Evolutionary conservation across 805 yeast species (phyloP), one percentile per base, ranked within the genome.

Genomic region (Wickerhamomyces xylosicus): DNA sequence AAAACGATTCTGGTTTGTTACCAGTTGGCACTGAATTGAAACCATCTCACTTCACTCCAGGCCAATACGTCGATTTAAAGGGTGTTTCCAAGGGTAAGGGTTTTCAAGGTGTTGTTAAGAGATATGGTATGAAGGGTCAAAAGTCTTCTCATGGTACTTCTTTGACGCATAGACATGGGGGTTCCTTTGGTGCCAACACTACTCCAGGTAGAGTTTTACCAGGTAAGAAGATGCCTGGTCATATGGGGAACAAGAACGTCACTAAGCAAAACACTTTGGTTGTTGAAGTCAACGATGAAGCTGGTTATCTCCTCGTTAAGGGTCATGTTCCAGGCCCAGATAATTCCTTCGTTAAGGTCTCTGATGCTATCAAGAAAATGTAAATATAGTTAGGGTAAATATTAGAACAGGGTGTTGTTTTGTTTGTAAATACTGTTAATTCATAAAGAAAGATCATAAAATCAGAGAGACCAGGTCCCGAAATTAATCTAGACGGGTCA

Each of bases 201-300:
- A 82, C 85, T 45, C 98, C 98, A 13, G 97, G 95, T 54, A 83
- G 98, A 67, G 85, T 87, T 38, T 67, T 87, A 45, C 97, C 97
- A 14, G 97, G 97, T 19, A 89, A 85, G 66, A 90, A 87, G 64
- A 90, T 92, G 98, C 95, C 97, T 29, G 98, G 98, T 47, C 84
- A 85, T 61, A 81, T 89, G 92, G 98, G 98, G 48, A 79, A 75
- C 45, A 69, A 73, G 40, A 69, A 67, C 49, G 72, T 74, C 44
- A 90, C 97, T 3, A 73, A 77, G 19, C 83, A 78, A 58, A 89
- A 86, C 58, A 69, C 78, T 19, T 71, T 79, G 56, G 79, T 92
- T 18, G 66, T 92, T 54, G 83, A 82, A 56, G 80, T 80, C 10
- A 89, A 85, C 57, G 86, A 80, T 35, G 87, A 73, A 38, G 76